Conservation (phyloP, 2,329 filamentous ascomycete genomes). For the Talaromyces rugulosus region DNA sequence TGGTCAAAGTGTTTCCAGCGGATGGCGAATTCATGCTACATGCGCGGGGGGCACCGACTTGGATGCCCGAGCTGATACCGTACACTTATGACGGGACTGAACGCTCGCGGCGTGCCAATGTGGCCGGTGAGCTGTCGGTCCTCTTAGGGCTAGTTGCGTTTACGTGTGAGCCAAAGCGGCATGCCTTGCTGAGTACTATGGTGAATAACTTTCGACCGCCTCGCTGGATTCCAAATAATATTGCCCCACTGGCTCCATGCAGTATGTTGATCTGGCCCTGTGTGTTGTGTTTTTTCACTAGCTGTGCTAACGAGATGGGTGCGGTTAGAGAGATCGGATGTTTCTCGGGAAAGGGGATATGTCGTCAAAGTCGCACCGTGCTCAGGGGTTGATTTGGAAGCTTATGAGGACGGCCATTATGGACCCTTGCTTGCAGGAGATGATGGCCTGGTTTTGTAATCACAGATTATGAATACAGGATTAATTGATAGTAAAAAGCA, state of each 20-base stretch:
- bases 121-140: conserved; percentile 9
- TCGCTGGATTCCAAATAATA: background rate
- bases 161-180: conserved; percentile 4
- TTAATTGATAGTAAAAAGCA: background rate
- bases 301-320: background rate
- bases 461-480: background rate
- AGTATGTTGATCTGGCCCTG: background rate
- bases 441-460: background rate
- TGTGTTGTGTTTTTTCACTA: background rate
- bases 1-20: background rate
- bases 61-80: conserved; percentile 10
- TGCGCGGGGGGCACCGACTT: background rate
- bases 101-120: background rate
- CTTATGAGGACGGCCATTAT: background rate
- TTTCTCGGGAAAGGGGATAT: background rate
- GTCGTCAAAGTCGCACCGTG: conserved; percentile 8
- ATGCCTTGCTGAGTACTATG: conserved; percentile 1
- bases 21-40: background rate
- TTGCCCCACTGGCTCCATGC: background rate
- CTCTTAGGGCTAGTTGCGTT: conserved; percentile 10
- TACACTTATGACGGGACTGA: conserved; percentile 2
- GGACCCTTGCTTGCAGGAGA: background rate
- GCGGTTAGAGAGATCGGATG: background rate
- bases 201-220: conserved; percentile 1
- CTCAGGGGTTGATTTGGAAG: background rate